Evolutionary conservation across 2,329 filamentous ascomycete genomes (phyloP).

Genomic region (Cephalotrichum gorgonifer): DNA sequence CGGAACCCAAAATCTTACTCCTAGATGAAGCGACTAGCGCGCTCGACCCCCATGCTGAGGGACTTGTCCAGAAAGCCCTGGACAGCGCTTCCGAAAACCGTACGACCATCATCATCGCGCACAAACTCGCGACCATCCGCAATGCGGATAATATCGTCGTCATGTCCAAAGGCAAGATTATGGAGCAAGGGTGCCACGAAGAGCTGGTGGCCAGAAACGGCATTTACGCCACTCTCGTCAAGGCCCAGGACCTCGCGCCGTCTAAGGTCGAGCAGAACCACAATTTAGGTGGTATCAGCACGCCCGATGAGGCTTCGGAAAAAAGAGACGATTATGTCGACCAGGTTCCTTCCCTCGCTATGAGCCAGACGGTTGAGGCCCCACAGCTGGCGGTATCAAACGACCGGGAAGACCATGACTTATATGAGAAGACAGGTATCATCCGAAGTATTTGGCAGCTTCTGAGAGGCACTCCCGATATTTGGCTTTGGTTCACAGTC

Average conservation of each 20-base stretch:
- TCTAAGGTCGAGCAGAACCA: background rate
- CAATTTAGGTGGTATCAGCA: background rate
- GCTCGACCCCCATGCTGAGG: conserved; percentile 31
- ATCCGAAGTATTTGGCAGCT: conserved; percentile 8
- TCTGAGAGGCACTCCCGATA: conserved; percentile 5
- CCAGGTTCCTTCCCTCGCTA: background rate
- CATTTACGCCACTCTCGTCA: conserved; percentile 41
- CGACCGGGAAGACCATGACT: conserved; percentile 24
- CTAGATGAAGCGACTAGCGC: conserved; percentile 61
- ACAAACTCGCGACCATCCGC: conserved; percentile 46
- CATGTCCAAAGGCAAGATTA: conserved; percentile 44
- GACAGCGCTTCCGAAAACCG: conserved; percentile 41
- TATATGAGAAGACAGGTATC: conserved; percentile 5
- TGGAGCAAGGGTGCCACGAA: conserved; percentile 53
- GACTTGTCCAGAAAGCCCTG: conserved; percentile 45
- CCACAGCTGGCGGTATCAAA: conserved; percentile 19
- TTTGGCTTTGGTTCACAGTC: conserved; percentile 7
- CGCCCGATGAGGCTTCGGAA: conserved; percentile 6
- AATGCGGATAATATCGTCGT: conserved; percentile 58
- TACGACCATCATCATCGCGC: conserved; percentile 59
- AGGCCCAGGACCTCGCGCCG: conserved; percentile 24
- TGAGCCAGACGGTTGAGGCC: conserved; percentile 15
- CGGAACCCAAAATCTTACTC: conserved; percentile 51
- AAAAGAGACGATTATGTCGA: conserved; percentile 9
- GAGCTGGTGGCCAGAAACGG: conserved; percentile 37